Base-by-base conservation (phyloP, 495 filamentous ascomycete genomes). In the Chaetomidium leptoderma region DNA sequence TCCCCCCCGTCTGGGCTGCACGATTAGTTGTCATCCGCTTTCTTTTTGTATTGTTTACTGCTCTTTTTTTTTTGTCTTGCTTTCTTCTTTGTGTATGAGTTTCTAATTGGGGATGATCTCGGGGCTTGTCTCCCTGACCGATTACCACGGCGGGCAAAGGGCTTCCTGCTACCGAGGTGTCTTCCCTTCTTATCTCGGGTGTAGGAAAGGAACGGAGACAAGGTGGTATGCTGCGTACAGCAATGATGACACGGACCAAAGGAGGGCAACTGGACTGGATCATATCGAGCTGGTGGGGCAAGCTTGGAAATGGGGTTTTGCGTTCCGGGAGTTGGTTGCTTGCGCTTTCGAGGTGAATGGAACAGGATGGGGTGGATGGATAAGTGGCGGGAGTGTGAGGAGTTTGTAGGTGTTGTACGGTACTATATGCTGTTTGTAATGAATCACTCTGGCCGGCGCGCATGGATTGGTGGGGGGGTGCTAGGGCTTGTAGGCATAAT, bases 401-500 rank as follows among this genome's bases (percentile, higher is more conserved):
- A 37, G 53, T 56, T 48, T 36, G 14, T 30, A 10, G 32, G 16
- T 55, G 40, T 6, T 44, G 26, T 45, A 17, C 24, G 39, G 16
- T 43, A 35, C 7, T 40, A 48, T 45, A 35, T 14, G 29, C 30
- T 53, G 51, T 43, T 53, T 43, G 51, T 37, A 8, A 27, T 29
- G 26, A 21, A 32, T 42, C 35, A 14, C 24, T 40, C 26, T n/a
- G 32, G 48, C 37, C 6, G 51, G 36, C 36, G 49, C 23, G 37
- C 9, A 53, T 53, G 35, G 51, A 43, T 37, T 2, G 43, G 24
- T 54, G 49, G 49, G 19, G 43, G 17, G 11, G 23, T 29, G 53
- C 19, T 37, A 33, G 44, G 10, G 32, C 9, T 48, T 37, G 53
- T 56, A 56, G 43, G 53, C 24, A 40, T 47, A 56, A 56, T 56